phyloP scores from a whole-genome alignment of 2,329 filamentous ascomycete genomes.

The Xylariales sp. region DNA sequence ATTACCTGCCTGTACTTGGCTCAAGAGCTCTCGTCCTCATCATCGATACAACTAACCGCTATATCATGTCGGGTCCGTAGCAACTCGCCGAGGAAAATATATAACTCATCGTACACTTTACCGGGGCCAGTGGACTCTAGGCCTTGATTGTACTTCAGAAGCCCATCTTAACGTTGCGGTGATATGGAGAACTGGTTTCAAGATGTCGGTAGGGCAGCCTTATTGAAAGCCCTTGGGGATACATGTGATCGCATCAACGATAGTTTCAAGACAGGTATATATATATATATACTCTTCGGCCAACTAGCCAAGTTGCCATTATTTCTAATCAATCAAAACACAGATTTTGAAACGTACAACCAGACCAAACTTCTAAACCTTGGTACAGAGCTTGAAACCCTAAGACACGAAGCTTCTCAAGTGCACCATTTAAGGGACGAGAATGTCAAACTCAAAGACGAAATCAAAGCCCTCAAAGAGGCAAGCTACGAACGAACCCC shows the following conservation, averaged over 20 bases:
- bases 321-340: slow-evolving; percentile 11
- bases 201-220: slow-evolving; percentile 44
- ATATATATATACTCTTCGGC: slow-evolving; percentile 15
- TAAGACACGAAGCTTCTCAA: slow-evolving; percentile 49
- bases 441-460: slow-evolving; percentile 55
- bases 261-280: slow-evolving; percentile 44
- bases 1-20: too few relatives aligned
- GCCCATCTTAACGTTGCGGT: not conserved
- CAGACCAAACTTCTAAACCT: slow-evolving; percentile 44
- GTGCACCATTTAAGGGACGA: slow-evolving; percentile 56
- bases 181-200: slow-evolving; percentile 50
- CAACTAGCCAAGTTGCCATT: not conserved
- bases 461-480: slow-evolving; percentile 51
- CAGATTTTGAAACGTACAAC: slow-evolving; percentile 37
- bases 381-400: slow-evolving; percentile 51
- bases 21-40: too few relatives aligned
- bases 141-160: not conserved
- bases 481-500: slow-evolving; percentile 31
- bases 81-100: not conserved
- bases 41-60: too few relatives aligned
- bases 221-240: slow-evolving; percentile 46
- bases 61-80: not conserved
- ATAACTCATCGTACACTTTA: not conserved
- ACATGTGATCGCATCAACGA: slow-evolving; percentile 45
- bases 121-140: not conserved